Conservation (phyloP, 139 green algal species). For the Pseudopediastrum boryanum region DNA sequence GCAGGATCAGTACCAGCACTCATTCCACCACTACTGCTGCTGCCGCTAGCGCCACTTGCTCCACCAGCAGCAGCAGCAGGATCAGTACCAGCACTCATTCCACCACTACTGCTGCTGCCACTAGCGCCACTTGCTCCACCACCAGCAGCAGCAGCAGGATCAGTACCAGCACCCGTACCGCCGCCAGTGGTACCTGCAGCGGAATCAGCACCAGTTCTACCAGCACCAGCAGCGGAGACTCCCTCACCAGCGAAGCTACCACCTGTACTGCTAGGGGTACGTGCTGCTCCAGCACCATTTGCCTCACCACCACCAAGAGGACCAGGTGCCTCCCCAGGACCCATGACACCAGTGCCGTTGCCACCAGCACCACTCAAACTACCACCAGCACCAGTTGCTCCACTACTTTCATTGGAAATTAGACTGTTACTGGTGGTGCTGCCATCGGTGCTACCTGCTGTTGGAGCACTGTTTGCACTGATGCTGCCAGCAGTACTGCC, state of each 20-base stretch:
- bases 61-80: too few species aligned
- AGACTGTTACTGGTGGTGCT: background rate
- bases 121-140: slow-evolving; percentile 1
- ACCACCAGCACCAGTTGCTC: slow-evolving; percentile 12
- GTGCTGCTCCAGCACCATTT: too few species aligned
- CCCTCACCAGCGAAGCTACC: too few species aligned
- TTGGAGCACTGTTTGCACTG: background rate
- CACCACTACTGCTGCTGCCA: too few species aligned
- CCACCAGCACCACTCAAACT: background rate
- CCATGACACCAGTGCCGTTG: background rate
- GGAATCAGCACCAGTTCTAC: background rate
- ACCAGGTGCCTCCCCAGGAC: too few species aligned
- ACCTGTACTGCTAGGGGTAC: background rate
- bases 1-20: too few species aligned
- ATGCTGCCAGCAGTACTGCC: too few species aligned
- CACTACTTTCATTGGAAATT: background rate
- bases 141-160: background rate
- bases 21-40: too few species aligned
- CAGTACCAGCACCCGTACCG: background rate
- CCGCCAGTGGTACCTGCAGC: background rate
- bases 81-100: too few species aligned
- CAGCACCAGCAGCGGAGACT: too few species aligned
- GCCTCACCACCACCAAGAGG: background rate
- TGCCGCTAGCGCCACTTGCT: too few species aligned
- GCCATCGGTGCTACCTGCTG: background rate